Percentiles rank a stretch among this genome's conserved stretches.
Conservation (phyloP, 2,329 filamentous ascomycete species). For the Neonectria magnoliae region DNA sequence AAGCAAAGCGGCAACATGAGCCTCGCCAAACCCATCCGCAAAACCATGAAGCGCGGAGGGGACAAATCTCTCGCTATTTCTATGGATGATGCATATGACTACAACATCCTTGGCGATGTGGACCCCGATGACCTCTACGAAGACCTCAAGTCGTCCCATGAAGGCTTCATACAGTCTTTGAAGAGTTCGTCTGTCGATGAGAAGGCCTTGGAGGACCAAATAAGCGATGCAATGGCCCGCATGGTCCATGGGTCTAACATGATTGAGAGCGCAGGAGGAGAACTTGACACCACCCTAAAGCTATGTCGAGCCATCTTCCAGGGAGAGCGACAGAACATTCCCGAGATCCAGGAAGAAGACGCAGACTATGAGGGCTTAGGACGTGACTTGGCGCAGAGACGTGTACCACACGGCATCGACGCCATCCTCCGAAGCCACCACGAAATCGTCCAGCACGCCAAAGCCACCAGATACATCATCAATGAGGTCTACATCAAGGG, state of each 20-base stretch:
- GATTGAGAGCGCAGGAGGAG: slow-evolving; percentile 12
- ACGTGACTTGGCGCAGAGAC: background rate
- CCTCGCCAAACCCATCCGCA: background rate
- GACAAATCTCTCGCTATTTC: background rate
- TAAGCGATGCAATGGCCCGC: background rate
- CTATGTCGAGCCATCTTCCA: slow-evolving; percentile 6
- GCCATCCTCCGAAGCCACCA: background rate
- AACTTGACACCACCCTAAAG: background rate
- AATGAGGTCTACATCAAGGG: slow-evolving; percentile 14
- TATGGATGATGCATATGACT: slow-evolving; percentile 9
- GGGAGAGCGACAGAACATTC: background rate
- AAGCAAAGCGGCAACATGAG: background rate
- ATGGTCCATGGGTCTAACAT: slow-evolving; percentile 24
- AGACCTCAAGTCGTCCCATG: background rate
- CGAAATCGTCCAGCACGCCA: slow-evolving; percentile 29
- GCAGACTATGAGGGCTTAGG: background rate
- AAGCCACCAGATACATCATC: slow-evolving; percentile 28
- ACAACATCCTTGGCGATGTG: background rate
- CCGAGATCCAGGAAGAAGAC: background rate
- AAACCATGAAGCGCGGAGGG: background rate
- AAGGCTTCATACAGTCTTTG: background rate
- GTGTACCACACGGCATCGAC: background rate
- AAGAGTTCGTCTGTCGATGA: no score
- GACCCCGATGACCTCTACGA: background rate
- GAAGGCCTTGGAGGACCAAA: background rate